phyloP scores from a whole-genome alignment of 192 early-diverging fungal genomes.

The Paraglomus occultum region DNA sequence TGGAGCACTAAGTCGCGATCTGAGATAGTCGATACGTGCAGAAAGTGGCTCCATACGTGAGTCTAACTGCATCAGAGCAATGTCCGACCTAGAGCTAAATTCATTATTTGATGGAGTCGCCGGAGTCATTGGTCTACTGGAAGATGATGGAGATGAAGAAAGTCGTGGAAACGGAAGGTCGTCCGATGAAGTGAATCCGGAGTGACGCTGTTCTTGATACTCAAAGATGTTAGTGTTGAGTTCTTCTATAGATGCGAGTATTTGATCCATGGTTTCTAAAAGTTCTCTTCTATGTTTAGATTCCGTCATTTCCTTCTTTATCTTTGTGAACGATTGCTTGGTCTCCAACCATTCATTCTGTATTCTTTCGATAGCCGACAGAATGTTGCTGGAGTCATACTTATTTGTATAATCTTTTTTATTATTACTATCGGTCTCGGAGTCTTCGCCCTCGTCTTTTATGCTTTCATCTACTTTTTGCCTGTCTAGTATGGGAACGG shows the following conservation, averaged over 20 bases:
- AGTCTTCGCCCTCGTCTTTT: conserved; percentile 30
- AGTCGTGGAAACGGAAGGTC: conserved; percentile 8
- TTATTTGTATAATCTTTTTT: neutral
- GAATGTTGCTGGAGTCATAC: conserved; percentile 23
- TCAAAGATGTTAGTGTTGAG: conserved; percentile 44
- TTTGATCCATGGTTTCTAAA: conserved; percentile 39
- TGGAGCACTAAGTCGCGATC: conserved; percentile 33
- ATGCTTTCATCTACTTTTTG: conserved; percentile 35
- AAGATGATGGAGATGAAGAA: conserved; percentile 8
- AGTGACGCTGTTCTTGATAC: conserved; percentile 42
- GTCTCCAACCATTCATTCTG: conserved; percentile 56
- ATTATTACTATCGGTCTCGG: conserved; percentile 23
- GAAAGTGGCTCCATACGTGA: conserved; percentile 51
- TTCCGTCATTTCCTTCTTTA: conserved; percentile 48
- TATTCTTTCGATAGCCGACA: conserved; percentile 42
- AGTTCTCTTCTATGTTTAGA: conserved; percentile 37
- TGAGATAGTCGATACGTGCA: conserved; percentile 47
- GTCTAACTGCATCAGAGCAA: conserved; percentile 43
- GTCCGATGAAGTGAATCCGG: conserved; percentile 10
- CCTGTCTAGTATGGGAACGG: conserved; percentile 27
- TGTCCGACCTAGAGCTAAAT: conserved; percentile 15
- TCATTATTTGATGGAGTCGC: neutral
- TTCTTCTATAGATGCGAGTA: conserved; percentile 45
- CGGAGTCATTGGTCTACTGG: conserved; percentile 4
- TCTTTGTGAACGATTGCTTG: conserved; percentile 52